A percentile compares a stretch with the other conserved stretches of the same genome.
Conservation (phyloP, 768 basidiomycete species). For the Suillus subluteus region DNA sequence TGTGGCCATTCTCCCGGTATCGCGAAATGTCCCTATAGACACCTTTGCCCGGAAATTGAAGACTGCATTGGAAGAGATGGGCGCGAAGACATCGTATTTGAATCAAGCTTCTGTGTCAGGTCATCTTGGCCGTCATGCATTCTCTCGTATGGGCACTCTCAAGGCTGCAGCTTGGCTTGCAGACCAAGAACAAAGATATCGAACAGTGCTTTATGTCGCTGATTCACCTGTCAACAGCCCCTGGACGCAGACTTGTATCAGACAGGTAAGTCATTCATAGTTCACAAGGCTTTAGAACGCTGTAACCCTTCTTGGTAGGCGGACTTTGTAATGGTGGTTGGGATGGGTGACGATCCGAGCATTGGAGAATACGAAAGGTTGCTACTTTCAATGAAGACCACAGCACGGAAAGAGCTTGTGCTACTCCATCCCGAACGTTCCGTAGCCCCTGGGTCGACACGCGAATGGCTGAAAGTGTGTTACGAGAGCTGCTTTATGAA, state of each 20-base stretch:
- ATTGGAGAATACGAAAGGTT: slow-evolving; percentile 95
- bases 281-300: neutral
- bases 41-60: slow-evolving; percentile 90
- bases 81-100: slow-evolving; percentile 90
- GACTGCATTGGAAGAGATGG: slow-evolving; percentile 85
- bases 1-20: slow-evolving; percentile 87
- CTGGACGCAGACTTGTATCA: slow-evolving; percentile 98
- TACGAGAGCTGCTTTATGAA: slow-evolving; percentile 7
- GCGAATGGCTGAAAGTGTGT: slow-evolving; percentile 91
- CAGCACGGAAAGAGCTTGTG: slow-evolving; percentile 96
- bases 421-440: slow-evolving; percentile 91
- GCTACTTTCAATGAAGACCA: slow-evolving; percentile 94
- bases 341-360: slow-evolving; percentile 89
- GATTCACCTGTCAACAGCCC: slow-evolving; percentile 94
- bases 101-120: slow-evolving; percentile 92
- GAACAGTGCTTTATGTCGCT: slow-evolving; percentile 93
- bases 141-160: slow-evolving; percentile 95
- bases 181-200: slow-evolving; percentile 91
- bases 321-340: slow-evolving; percentile 92
- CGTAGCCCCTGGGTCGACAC: slow-evolving; percentile 87
- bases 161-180: slow-evolving; percentile 93
- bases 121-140: slow-evolving; percentile 93
- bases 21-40: slow-evolving; percentile 86
- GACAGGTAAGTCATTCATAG: slow-evolving; percentile 64
- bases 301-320: slow-evolving; percentile 49